phyloP scores from a whole-genome alignment of 805 yeast species.

The Hanseniaspora osmophila region DNA sequence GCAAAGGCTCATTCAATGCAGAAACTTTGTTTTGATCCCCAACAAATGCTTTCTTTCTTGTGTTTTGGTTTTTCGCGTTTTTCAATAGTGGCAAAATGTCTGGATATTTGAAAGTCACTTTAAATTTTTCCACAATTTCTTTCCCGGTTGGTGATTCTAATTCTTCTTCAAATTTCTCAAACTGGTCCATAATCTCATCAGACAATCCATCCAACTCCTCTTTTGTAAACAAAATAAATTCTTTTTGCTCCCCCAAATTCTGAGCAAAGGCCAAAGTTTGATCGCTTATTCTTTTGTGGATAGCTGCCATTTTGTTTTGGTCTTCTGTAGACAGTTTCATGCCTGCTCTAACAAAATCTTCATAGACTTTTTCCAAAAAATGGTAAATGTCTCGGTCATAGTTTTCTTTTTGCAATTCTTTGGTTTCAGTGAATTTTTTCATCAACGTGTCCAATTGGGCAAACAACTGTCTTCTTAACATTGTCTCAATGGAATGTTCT shows the following conservation, averaged over 20 bases:
- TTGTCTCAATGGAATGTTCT: conserved; percentile 47
- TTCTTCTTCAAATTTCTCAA: conserved; percentile 27
- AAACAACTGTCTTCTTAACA: conserved; percentile 53
- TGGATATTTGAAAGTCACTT: conserved; percentile 72
- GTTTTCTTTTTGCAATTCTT: conserved; percentile 12
- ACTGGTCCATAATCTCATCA: conserved; percentile 42
- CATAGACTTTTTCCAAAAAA: conserved; percentile 41
- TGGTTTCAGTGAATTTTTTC: conserved; percentile 22
- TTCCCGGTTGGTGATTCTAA: conserved; percentile 23
- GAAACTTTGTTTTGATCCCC: conserved; percentile 59
- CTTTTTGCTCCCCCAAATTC: conserved; percentile 61
- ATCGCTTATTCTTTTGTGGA: conserved; percentile 46
- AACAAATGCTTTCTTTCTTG: conserved; percentile 50
- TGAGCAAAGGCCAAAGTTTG: conserved; percentile 44
- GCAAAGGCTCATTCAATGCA: conserved; percentile 41
- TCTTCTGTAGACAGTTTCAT: conserved; percentile 42
- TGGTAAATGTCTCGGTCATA: conserved; percentile 40
- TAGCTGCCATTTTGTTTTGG: conserved; percentile 40
- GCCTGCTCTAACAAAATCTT: conserved; percentile 53
- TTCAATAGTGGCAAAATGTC: conserved; percentile 67
- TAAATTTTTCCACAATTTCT: conserved; percentile 21
- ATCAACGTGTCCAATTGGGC: conserved; percentile 40
- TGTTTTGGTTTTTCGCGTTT: conserved; percentile 47
- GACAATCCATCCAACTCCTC: conserved; percentile 70
- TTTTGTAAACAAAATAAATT: conserved; percentile 40